Percentiles rank a stretch among this genome's conserved stretches.
Evolutionary conservation across 495 filamentous ascomycete species (phyloP).

Genomic region (Neurospora sp.): DNA sequence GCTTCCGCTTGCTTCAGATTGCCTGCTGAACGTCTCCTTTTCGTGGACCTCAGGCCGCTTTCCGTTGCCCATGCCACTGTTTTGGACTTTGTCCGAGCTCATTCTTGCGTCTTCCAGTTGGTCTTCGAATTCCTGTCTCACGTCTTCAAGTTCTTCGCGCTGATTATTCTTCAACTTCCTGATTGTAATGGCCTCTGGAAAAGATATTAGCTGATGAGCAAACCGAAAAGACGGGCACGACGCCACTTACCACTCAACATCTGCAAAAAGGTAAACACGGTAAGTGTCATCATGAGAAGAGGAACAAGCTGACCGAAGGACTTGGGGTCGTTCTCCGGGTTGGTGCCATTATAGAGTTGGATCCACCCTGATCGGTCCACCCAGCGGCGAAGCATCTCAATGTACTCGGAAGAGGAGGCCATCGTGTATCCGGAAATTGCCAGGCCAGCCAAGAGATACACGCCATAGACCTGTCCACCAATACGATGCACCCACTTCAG

Average conservation of each 20-base stretch:
- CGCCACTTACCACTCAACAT: conserved; percentile 19
- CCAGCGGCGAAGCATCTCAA: conserved; percentile 20
- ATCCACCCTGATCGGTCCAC: conserved; percentile 23
- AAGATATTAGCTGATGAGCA: not conserved
- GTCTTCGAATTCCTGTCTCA: not conserved
- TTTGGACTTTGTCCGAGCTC: not conserved
- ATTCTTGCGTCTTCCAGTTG: not conserved
- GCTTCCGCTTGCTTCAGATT: not conserved
- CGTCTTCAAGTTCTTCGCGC: not conserved
- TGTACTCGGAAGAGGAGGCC: conserved; percentile 14
- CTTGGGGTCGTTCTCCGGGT: conserved; percentile 22
- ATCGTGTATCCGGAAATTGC: conserved; percentile 9
- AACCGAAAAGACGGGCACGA: not conserved
- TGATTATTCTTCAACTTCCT: not conserved
- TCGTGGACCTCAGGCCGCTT: not conserved
- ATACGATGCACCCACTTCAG: conserved; percentile 6
- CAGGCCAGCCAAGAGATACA: conserved; percentile 17
- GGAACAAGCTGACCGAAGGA: conserved; percentile 30
- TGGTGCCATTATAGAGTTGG: conserved; percentile 6
- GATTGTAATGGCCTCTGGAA: not conserved
- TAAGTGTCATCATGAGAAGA: conserved; percentile 19
- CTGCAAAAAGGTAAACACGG: conserved; percentile 23
- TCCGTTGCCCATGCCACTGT: not conserved
- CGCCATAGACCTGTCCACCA: conserved; percentile 7
- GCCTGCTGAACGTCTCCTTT: not conserved